A percentile compares a stretch with the other conserved stretches of the same genome.
Conservation (phyloP, 768 basidiomycete species). For the Podaxis rugospora region DNA sequence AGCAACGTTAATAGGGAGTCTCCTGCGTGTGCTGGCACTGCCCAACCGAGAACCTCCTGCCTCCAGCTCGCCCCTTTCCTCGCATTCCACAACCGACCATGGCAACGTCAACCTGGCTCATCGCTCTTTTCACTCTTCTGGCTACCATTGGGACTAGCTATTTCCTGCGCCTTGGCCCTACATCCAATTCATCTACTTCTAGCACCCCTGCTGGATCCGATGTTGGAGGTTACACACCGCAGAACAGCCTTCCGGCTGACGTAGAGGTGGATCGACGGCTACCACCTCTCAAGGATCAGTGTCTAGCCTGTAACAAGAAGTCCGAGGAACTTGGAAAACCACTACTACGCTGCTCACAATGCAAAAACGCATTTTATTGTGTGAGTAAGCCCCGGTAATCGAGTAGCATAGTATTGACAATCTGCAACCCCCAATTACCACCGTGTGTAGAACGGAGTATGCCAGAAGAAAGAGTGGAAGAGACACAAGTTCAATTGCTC, state of each 20-base stretch:
- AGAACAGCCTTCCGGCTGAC: neutral
- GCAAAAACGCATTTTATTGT: conserved; percentile 7
- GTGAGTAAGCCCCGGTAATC: neutral
- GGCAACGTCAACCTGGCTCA: neutral
- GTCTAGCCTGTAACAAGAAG: neutral
- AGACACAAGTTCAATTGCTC: conserved; percentile 7
- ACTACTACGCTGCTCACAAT: conserved; percentile 2
- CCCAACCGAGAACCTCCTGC: neutral
- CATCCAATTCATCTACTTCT: neutral
- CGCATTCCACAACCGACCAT: neutral
- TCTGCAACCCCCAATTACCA: neutral
- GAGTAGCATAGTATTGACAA: neutral
- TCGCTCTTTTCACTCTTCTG: conserved; percentile 1
- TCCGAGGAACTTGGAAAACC: neutral
- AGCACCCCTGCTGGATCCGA: neutral
- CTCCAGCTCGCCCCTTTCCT: neutral
- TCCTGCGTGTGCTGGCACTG: neutral
- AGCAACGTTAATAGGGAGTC: neutral
- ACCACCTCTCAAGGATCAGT: neutral
- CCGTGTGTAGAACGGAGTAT: neutral
- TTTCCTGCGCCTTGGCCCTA: neutral
- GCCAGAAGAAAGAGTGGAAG: conserved; percentile 6
- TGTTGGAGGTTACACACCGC: neutral
- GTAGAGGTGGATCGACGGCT: neutral
- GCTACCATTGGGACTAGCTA: conserved; percentile 2